Evolutionary conservation across 495 filamentous ascomycete species (phyloP).

Genomic region (Elasticomyces elasticus): DNA sequence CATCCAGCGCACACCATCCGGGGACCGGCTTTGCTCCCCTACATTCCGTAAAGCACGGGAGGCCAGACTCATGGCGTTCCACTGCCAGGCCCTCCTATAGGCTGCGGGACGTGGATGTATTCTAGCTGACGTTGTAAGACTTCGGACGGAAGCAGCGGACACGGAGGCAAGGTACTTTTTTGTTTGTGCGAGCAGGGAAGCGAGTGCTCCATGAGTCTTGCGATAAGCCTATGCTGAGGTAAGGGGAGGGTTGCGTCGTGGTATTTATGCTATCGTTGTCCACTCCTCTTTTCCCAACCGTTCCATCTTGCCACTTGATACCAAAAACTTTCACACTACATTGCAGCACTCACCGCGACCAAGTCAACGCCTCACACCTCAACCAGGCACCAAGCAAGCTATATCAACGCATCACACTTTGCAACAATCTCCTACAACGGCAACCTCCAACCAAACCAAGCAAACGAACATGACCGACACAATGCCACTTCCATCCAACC

Average conservation of each 20-base stretch:
- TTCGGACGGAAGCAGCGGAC: not conserved
- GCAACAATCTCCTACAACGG: not conserved
- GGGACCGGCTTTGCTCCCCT: not conserved
- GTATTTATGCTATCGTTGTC: not conserved
- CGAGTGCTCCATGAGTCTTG: not conserved
- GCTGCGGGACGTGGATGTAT: not conserved
- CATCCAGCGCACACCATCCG: not conserved
- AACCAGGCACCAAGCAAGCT: not conserved
- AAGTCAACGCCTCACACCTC: not conserved
- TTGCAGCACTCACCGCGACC: not conserved
- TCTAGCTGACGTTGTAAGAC: not conserved
- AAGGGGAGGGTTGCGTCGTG: slow-evolving; percentile 8
- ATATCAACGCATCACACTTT: not conserved
- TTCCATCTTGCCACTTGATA: not conserved
- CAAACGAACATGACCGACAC: slow-evolving; percentile 17
- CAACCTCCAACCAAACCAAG: not conserved
- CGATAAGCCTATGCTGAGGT: slow-evolving; percentile 9
- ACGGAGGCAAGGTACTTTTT: not conserved
- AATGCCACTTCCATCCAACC: slow-evolving; percentile 9
- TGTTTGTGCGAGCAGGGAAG: not conserved
- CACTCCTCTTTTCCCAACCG: not conserved
- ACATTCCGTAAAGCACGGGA: not conserved
- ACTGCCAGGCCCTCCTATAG: slow-evolving; percentile 2
- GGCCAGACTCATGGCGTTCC: not conserved
- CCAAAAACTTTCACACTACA: not conserved